Conservation (phyloP, 352 stramenopile species). For the Globisporangium paddicum region DNA sequence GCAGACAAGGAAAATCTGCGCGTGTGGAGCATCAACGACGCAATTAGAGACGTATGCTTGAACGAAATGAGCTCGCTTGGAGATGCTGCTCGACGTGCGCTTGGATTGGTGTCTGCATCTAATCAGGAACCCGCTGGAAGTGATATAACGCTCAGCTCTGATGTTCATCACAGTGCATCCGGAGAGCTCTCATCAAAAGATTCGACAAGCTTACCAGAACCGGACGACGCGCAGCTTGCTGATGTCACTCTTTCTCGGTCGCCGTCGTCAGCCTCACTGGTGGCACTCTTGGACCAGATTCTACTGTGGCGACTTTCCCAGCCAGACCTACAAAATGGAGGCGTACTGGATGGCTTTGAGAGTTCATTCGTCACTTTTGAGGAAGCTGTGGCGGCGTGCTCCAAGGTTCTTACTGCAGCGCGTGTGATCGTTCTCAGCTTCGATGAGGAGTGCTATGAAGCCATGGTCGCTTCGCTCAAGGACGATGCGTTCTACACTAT, state of each 20-base stretch:
- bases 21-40: constrained; percentile 73
- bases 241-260: not conserved
- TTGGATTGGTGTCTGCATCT: constrained; percentile 21
- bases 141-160: not conserved
- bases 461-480: constrained; percentile 19
- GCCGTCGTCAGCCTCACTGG: constrained; percentile 14
- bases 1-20: constrained; percentile 63
- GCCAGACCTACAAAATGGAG: constrained; percentile 54
- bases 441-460: constrained; percentile 71
- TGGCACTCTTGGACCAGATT: constrained; percentile 48
- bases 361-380: constrained; percentile 46
- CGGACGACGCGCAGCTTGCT: constrained; percentile 1
- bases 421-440: constrained; percentile 57
- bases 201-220: constrained; percentile 19
- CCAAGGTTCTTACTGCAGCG: constrained; percentile 26
- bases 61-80: constrained; percentile 36
- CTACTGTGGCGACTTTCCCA: constrained; percentile 57
- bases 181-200: not conserved
- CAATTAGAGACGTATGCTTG: constrained; percentile 39
- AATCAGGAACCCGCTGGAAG: constrained; percentile 10
- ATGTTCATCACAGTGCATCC: not conserved
- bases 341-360: constrained; percentile 73
- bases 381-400: constrained; percentile 33
- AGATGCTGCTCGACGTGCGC: constrained; percentile 22
- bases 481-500: constrained; percentile 5